phyloP scores from a whole-genome alignment of 1,284 basidiomycete species.

The Fomitiporia mediterranea region DNA sequence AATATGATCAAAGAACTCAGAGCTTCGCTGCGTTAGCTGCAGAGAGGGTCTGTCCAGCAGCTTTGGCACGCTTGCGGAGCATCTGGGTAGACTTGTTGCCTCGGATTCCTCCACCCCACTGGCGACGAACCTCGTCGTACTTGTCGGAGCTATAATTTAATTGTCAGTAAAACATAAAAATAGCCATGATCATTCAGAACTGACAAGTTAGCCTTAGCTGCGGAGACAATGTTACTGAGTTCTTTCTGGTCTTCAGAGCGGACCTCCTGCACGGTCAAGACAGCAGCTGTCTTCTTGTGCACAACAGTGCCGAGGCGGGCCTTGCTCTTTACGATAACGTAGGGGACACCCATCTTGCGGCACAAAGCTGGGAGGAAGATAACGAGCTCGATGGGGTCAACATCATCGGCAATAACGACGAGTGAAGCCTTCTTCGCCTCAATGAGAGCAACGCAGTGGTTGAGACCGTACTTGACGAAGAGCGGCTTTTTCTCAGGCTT shows the following conservation, averaged over 20 bases:
- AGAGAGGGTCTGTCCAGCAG: slow-evolving; percentile 62
- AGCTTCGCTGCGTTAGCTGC: slow-evolving; percentile 60
- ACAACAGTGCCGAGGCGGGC: slow-evolving; percentile 95
- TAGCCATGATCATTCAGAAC: slow-evolving; percentile 28
- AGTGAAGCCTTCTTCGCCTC: slow-evolving; percentile 98
- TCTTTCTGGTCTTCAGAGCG: slow-evolving; percentile 93
- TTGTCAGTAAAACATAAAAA: slow-evolving; percentile 15
- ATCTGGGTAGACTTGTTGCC: slow-evolving; percentile 91
- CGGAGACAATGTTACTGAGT: slow-evolving; percentile 87
- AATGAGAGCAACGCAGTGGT: slow-evolving; percentile 93
- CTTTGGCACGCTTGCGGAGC: slow-evolving; percentile 94
- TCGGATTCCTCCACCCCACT: slow-evolving; percentile 96
- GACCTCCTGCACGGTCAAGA: slow-evolving; percentile 90
- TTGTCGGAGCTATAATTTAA: slow-evolving; percentile 74
- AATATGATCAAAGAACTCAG: slow-evolving; percentile 29
- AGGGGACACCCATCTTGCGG: slow-evolving; percentile 98
- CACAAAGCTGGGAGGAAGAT: slow-evolving; percentile 98
- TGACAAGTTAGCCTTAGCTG: slow-evolving; percentile 96
- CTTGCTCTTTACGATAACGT: slow-evolving; percentile 98
- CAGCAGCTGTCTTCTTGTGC: slow-evolving; percentile 97
- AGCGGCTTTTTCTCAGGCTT: slow-evolving; percentile 88
- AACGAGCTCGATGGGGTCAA: slow-evolving; percentile 98
- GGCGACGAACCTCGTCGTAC: slow-evolving; percentile 86
- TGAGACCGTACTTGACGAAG: slow-evolving; percentile 95
- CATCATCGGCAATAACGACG: slow-evolving; percentile 96